Conservation (phyloP, 345 rosid species). For the Rubroshorea leprosula region DNA sequence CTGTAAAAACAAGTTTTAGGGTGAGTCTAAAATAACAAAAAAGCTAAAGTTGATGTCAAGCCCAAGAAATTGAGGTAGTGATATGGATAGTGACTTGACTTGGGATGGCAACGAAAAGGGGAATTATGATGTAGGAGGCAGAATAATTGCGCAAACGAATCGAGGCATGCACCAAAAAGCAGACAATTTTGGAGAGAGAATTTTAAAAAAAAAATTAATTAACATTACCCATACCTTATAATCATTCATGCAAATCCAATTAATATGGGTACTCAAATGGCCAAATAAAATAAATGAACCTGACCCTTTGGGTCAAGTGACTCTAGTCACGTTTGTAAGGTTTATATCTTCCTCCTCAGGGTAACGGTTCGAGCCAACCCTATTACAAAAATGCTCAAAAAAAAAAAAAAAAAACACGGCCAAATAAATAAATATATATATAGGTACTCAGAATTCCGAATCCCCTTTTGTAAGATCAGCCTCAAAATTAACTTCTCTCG, state of each 20-base stretch:
- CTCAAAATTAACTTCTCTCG: background rate
- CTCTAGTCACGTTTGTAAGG: too few relatives aligned
- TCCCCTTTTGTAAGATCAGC: conserved; percentile 3
- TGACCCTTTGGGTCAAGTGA: too few relatives aligned
- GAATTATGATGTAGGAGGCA: conserved; percentile 28
- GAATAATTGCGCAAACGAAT: conserved; percentile 33
- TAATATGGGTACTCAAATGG: too few relatives aligned
- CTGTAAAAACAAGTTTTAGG: too few relatives aligned
- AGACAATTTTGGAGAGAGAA: conserved; percentile 7
- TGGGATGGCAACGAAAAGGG: conserved; percentile 24
- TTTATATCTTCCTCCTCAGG: too few relatives aligned
- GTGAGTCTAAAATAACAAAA: background rate
- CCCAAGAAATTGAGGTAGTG: conserved; percentile 18
- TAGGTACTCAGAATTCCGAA: background rate
- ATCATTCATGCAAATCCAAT: too few relatives aligned
- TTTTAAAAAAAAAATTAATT: conserved; percentile 13
- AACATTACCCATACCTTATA: conserved; percentile 13
- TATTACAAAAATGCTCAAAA: background rate
- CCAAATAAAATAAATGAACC: too few relatives aligned
- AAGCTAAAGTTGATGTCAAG: conserved; percentile 11
- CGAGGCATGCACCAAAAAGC: conserved; percentile 30
- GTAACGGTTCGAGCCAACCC: too few relatives aligned
- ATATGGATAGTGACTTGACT: conserved; percentile 29
- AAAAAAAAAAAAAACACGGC: too few relatives aligned
- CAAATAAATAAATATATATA: too few relatives aligned